These are phyloP conservation scores for Carallia pectinifolia DNA, from an alignment of 345 rosid genomes.

Conservation along the genomic window DNA sequence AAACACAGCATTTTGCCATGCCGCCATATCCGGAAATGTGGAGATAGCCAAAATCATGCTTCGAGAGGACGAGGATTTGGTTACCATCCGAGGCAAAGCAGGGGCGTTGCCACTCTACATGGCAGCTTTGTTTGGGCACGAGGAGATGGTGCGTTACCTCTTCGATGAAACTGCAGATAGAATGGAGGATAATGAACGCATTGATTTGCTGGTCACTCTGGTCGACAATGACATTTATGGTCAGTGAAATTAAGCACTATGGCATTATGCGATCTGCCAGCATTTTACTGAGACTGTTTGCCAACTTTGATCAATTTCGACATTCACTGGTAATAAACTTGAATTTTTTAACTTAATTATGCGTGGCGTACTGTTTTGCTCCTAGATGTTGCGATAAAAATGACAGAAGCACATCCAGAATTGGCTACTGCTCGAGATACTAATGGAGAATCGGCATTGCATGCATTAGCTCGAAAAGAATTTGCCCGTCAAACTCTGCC, in stretches of 20 bases:
- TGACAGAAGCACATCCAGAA: slow-evolving; percentile 9
- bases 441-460: slow-evolving; percentile 12
- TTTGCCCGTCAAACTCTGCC: neutral
- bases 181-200: slow-evolving; percentile 5
- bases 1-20: slow-evolving; percentile 24
- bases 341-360: neutral
- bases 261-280: neutral
- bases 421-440: slow-evolving; percentile 13
- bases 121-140: slow-evolving; percentile 18
- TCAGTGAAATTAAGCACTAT: neutral
- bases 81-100: slow-evolving; percentile 1
- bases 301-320: neutral
- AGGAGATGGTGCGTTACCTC: slow-evolving; percentile 19
- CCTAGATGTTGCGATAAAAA: slow-evolving; percentile 13
- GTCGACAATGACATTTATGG: neutral
- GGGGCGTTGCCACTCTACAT: slow-evolving; percentile 16
- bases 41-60: slow-evolving; percentile 17
- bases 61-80: slow-evolving; percentile 5
- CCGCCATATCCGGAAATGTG: slow-evolving; percentile 21
- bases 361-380: neutral
- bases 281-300: too few relatives aligned
- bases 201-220: slow-evolving; percentile 7
- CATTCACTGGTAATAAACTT: neutral
- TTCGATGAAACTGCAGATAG: neutral
- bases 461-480: slow-evolving; percentile 19